Percentiles rank a stretch among this genome's conserved stretches.
These are phyloP conservation scores for Dichomitus squalens DNA, from an alignment of 1,284 basidiomycete genomes.

Conservation along the genomic window DNA sequence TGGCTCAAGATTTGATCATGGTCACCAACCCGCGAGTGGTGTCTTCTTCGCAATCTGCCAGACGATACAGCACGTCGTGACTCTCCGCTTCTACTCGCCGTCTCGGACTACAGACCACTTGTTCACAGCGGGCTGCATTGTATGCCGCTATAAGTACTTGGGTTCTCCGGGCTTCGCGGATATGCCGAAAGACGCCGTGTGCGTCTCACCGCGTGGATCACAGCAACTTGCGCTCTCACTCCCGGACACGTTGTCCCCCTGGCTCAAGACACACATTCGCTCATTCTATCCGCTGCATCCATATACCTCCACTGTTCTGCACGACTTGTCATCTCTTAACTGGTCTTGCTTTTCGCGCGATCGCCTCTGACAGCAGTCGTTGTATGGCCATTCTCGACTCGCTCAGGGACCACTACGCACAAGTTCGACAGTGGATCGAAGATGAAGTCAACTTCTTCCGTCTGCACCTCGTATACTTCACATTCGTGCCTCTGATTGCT, in stretches of 20 bases:
- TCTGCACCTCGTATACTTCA: conserved; percentile 57
- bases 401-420: conserved; percentile 7
- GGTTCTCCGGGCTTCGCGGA: no score
- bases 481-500: conserved; percentile 55
- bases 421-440: conserved; percentile 20
- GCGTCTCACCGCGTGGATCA: no score
- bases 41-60: no score
- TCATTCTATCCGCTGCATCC: background rate
- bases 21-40: no score
- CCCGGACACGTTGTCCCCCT: background rate
- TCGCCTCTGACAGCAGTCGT: background rate
- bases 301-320: background rate
- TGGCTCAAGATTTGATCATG: no score
- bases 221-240: background rate
- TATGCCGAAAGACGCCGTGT: no score
- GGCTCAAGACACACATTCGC: background rate
- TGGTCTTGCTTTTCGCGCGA: background rate
- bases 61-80: no score
- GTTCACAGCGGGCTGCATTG: no score
- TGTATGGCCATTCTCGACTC: conserved; percentile 17
- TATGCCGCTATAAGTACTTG: no score
- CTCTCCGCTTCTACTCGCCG: no score
- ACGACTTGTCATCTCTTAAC: background rate
- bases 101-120: no score
- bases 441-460: conserved; percentile 54